Conservation (phyloP, 2,329 filamentous ascomycete genomes). For the Scedosporium minutisporum region DNA sequence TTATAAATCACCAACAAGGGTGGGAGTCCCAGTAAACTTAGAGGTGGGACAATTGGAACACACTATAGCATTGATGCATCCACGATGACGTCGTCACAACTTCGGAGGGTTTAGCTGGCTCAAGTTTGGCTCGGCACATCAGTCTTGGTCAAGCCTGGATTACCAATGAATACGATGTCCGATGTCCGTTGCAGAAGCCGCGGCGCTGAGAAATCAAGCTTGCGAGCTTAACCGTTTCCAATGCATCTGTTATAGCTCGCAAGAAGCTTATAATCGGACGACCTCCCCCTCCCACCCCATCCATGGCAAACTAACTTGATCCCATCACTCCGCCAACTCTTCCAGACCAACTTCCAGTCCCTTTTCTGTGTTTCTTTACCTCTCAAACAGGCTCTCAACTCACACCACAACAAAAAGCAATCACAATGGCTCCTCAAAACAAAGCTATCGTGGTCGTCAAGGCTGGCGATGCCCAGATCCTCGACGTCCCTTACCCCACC, state of each 20-base stretch:
- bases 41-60: too few relatives aligned
- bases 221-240: not conserved
- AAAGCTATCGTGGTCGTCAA: slow-evolving; percentile 4
- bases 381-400: not conserved
- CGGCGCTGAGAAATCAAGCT: not conserved
- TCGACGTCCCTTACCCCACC: slow-evolving; percentile 15
- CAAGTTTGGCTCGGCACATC: too few relatives aligned
- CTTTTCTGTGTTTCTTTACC: not conserved
- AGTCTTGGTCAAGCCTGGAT: too few relatives aligned
- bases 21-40: not conserved
- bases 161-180: too few relatives aligned
- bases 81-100: too few relatives aligned
- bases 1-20: not conserved
- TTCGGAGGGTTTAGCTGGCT: too few relatives aligned
- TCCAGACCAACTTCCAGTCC: not conserved
- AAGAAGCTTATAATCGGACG: not conserved
- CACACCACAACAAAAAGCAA: not conserved
- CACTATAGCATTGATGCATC: too few relatives aligned
- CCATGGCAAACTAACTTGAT: too few relatives aligned
- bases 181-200: not conserved
- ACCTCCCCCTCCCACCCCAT: not conserved
- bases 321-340: too few relatives aligned
- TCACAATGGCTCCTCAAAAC: slow-evolving; percentile 3
- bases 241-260: not conserved
- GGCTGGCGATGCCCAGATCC: slow-evolving; percentile 17